Evolutionary conservation across 2,329 filamentous ascomycete genomes (phyloP).

Genomic region (Escovopsis sp.): DNA sequence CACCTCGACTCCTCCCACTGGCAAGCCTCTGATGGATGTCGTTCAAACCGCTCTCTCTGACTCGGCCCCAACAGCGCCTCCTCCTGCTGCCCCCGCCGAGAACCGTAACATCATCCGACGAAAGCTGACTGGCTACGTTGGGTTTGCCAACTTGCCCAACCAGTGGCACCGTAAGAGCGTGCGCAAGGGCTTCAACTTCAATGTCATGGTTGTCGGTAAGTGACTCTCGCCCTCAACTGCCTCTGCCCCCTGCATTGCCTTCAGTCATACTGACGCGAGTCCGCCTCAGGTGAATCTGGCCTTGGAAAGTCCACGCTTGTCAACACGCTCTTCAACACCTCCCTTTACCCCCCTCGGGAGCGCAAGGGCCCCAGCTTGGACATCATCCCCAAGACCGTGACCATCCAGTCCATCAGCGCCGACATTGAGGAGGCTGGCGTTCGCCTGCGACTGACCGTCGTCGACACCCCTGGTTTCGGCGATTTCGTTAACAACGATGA

Average conservation of each 20-base stretch:
- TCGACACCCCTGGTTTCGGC: constrained; percentile 94
- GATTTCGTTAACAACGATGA: constrained; percentile 99
- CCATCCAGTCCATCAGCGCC: constrained; percentile 86
- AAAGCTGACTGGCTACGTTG: constrained; percentile 96
- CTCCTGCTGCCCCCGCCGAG: constrained; percentile 41
- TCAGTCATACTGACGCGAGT: background rate
- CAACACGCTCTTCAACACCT: constrained; percentile 99
- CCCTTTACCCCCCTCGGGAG: constrained; percentile 95
- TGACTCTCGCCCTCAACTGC: constrained; percentile 13
- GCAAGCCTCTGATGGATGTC: constrained; percentile 19
- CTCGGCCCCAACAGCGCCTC: constrained; percentile 17
- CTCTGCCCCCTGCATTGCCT: too few species aligned
- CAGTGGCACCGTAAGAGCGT: constrained; percentile 99
- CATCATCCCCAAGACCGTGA: constrained; percentile 95
- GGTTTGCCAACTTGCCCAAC: constrained; percentile 96
- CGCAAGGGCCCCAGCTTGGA: constrained; percentile 94
- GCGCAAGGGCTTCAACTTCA: constrained; percentile 99
- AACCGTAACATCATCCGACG: constrained; percentile 93
- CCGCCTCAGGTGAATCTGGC: constrained; percentile 75
- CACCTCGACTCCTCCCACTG: constrained; percentile 22
- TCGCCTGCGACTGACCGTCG: constrained; percentile 86
- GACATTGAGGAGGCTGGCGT: constrained; percentile 98
- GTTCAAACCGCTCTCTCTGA: constrained; percentile 22
- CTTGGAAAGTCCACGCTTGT: constrained; percentile 98
- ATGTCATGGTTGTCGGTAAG: constrained; percentile 99